phyloP scores from a whole-genome alignment of 2,329 filamentous ascomycete species.

The Knoxdaviesia proteae region DNA sequence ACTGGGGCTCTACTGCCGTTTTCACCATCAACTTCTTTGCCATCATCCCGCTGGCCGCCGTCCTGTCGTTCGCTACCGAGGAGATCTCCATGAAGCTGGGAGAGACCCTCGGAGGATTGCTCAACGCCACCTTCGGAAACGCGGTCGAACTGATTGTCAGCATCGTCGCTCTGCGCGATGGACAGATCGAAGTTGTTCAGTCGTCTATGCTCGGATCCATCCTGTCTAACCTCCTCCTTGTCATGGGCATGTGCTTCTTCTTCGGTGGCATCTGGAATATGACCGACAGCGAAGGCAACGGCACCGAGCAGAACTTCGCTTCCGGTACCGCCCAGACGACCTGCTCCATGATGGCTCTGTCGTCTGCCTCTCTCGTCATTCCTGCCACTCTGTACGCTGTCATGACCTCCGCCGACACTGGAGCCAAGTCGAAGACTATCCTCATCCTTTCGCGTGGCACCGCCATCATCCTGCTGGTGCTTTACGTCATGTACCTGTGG shows the following conservation, averaged over 20 bases:
- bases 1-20: slow-evolving; percentile 44
- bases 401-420: slow-evolving; percentile 23
- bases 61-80: slow-evolving; percentile 60
- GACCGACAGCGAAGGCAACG: slow-evolving; percentile 30
- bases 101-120: slow-evolving; percentile 50
- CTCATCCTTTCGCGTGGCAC: slow-evolving; percentile 56
- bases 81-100: slow-evolving; percentile 54
- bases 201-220: slow-evolving; percentile 94
- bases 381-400: slow-evolving; percentile 55
- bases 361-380: slow-evolving; percentile 59
- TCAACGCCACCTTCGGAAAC: slow-evolving; percentile 64
- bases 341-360: slow-evolving; percentile 53
- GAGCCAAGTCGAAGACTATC: slow-evolving; percentile 32
- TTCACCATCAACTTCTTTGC: slow-evolving; percentile 66
- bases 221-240: slow-evolving; percentile 79
- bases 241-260: slow-evolving; percentile 63
- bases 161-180: slow-evolving; percentile 68
- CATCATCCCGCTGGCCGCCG: slow-evolving; percentile 54
- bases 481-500: slow-evolving; percentile 57
- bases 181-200: slow-evolving; percentile 90
- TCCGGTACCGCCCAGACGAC: slow-evolving; percentile 60
- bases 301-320: slow-evolving; percentile 52
- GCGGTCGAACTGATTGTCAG: slow-evolving; percentile 71
- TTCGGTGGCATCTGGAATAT: slow-evolving; percentile 49
- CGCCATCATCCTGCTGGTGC: slow-evolving; percentile 49